Conservation (phyloP, 2,329 filamentous ascomycete species). For the Byssochlamys sp. region DNA sequence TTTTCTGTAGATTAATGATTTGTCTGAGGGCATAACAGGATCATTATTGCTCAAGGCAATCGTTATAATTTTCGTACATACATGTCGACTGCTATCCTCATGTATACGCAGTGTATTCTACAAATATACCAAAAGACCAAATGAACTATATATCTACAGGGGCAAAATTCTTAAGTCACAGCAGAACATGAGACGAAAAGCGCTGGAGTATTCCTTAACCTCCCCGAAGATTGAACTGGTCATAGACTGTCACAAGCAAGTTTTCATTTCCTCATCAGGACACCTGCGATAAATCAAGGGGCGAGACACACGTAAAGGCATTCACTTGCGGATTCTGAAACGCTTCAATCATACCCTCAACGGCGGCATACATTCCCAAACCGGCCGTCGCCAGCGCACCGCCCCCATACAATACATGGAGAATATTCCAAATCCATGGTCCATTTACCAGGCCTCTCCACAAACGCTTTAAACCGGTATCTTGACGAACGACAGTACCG, state of each 20-base stretch:
- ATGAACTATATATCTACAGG: too few species aligned
- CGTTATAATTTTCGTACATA: not conserved
- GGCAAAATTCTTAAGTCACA: too few species aligned
- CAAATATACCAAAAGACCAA: too few species aligned
- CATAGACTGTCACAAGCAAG: not conserved
- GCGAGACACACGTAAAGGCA: conserved; percentile 18
- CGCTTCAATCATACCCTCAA: conserved; percentile 18
- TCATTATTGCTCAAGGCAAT: too few species aligned
- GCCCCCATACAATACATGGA: conserved; percentile 12
- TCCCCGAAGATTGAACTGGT: not conserved
- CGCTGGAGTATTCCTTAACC: not conserved
- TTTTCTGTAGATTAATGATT: not conserved
- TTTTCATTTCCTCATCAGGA: not conserved
- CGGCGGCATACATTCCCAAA: conserved; percentile 17
- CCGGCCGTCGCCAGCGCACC: conserved; percentile 15
- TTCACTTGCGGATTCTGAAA: conserved; percentile 19
- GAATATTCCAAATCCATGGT: conserved; percentile 13
- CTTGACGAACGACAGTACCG: conserved; percentile 9
- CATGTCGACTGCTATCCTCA: not conserved
- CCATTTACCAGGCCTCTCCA: conserved; percentile 15
- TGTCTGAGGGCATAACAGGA: too few species aligned
- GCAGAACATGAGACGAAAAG: too few species aligned
- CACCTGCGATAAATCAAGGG: conserved; percentile 11
- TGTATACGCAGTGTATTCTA: too few species aligned
- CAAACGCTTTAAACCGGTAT: conserved; percentile 11